Base-by-base conservation (phyloP, 2,329 filamentous ascomycete genomes). In the Bimuria novae-zelandiae region DNA sequence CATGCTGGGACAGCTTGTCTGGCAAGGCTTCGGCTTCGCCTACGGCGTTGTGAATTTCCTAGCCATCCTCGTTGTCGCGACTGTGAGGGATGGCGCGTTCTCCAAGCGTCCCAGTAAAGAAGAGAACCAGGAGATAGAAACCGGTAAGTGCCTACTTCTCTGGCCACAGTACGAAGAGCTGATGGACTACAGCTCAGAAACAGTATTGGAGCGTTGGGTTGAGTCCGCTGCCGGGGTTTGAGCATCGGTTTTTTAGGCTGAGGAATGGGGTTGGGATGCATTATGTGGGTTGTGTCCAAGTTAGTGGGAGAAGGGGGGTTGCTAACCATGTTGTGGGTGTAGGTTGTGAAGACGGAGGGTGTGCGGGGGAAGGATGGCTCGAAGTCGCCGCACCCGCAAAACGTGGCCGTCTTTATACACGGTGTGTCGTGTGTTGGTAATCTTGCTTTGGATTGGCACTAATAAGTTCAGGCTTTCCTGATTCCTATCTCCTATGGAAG, bases 401-500 rank as follows among this genome's bases (percentile, higher is more conserved):
- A 67, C 48, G 65, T 84, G 14, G 74, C 82, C 21, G 75, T 85
- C 35, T 81, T 84, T 59, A 70, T 85, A 16, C 83, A 85, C 65
- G 83, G 69, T 47, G n/a, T 36, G 4, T n/a, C 6, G 5, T 17
- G n/a, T 22, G 5, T 11, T 7, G 10, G 4, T 14, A n/a, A 8
- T 33, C 6, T 5, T 17, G 17, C n/a, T 1, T 16, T 17, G 35
- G 23, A 23, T 5, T 8, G n/a, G n/a, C 27, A 27, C n/a, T 40
- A 3, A 22, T 7, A 21, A 5, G 5, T 14, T n/a, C 11, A 72
- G 69, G 83, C 32, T 86, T 84, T 53, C 83, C 83, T 6, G 83
- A 86, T 60, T 83, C 81, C 51, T 84, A 76, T 69, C 74, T 78
- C 10, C 69, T 85, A 46, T 86, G 82, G 81, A 75, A 76, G 40